Conservation (phyloP, 2,329 filamentous ascomycete genomes). For the Fusarium sp. region DNA sequence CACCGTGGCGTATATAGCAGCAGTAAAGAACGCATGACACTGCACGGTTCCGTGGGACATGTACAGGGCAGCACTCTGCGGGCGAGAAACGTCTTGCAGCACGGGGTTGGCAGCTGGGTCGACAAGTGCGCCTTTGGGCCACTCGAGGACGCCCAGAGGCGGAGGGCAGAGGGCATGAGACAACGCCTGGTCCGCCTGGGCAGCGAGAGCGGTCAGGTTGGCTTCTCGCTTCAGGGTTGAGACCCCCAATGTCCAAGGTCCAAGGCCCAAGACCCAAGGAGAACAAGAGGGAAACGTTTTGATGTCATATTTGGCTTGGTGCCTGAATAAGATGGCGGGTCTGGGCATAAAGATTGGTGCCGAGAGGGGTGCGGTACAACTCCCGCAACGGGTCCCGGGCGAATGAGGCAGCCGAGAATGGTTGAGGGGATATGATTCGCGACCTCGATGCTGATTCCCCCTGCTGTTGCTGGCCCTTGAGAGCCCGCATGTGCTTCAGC, state of each 20-base stretch:
- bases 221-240: constrained; percentile 71
- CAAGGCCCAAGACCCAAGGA: constrained; percentile 45
- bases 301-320: constrained; percentile 11
- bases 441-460: not conserved
- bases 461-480: constrained; percentile 1
- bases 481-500: not conserved
- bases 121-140: constrained; percentile 66
- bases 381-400: not conserved
- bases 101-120: constrained; percentile 77
- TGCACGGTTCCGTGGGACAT: constrained; percentile 79
- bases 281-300: constrained; percentile 9
- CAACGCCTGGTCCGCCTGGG: constrained; percentile 72
- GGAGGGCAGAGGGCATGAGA: constrained; percentile 73
- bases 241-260: constrained; percentile 59
- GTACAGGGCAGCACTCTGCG: constrained; percentile 64
- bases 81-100: constrained; percentile 80
- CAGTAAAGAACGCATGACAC: constrained; percentile 72
- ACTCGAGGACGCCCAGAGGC: constrained; percentile 57
- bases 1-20: constrained; percentile 76
- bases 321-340: not conserved
- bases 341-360: constrained; percentile 2
- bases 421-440: not conserved
- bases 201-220: constrained; percentile 68
- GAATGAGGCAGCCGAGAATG: constrained; percentile 1
- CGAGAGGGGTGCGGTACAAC: not conserved